Base-by-base conservation (phyloP, 148 eudicot genomes). In the Spergularia bocconei region DNA sequence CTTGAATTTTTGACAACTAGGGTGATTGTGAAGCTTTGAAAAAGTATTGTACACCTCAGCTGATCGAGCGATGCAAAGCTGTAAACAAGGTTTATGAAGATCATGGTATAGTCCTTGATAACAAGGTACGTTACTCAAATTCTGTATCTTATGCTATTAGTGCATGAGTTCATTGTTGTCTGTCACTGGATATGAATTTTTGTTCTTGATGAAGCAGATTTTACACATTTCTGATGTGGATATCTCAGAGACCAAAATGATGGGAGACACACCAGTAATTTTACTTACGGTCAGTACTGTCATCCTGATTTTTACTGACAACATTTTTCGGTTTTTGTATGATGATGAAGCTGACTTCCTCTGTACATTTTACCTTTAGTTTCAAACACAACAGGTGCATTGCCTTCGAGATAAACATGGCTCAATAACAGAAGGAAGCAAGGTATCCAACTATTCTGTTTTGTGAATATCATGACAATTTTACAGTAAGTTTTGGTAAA, bases 241-340 rank as follows among this genome's bases (percentile, higher is more conserved):
- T 54, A 84, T 88, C 53, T 82, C 82, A 75, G 96, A 87, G 82
- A 89, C 89, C 70, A 88, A 89, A 84, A 88, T 91, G 92, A 86
- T 87, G 91, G 96, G 92, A 67, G 85, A 80, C 58, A 87, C 85
- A 63, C 96, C 96, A 23, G 77, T 89, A 52, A 86, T 91, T 20
- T 84, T 88, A 72, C 82, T 91, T 14, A 75, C 23, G 69, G 96
- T 91, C 72, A 53, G 87, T 75, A 71, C 71, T 70, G 39, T 29
- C 15, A 48, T 63, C 36, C 36, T 29, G 36, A 29, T 29, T 29
- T 29, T 29, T 29, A 29, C 36, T 29, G 36, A 29, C 36, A 29
- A 29, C 36, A 29, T 29, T 29, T 29, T 29, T 29, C 36, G 36
- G 2, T 29, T 29, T 29, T 29, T 29, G 36, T 29, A 2, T 29